phyloP scores from a whole-genome alignment of 768 basidiomycete genomes.

The Amanita jacksonii region DNA sequence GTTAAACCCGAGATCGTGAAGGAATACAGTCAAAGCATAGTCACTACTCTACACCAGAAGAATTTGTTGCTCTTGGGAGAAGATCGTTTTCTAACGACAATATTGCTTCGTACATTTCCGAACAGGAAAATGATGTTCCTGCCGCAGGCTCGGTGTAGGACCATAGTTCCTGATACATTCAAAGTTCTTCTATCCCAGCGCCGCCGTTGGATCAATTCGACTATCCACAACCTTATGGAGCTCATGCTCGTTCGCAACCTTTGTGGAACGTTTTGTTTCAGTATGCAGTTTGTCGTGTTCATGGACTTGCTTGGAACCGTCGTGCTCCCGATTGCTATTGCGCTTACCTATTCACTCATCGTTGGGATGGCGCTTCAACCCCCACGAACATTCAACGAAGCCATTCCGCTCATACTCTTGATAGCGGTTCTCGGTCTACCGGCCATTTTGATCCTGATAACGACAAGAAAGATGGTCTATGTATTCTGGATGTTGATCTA shows the following conservation, averaged over 20 bases:
- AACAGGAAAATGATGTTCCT: conserved; percentile 99
- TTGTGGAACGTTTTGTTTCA: conserved; percentile 99
- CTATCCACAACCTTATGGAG: conserved; percentile 99
- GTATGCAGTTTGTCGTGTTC: conserved; percentile 99
- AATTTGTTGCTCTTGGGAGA: conserved; percentile 93
- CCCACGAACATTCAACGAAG: conserved; percentile 79
- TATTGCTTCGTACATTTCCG: conserved; percentile 93
- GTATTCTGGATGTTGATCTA: conserved; percentile 98
- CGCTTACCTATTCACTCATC: conserved; percentile 82
- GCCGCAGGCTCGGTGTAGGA: conserved; percentile 90
- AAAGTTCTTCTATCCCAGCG: conserved; percentile 89
- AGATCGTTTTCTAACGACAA: conserved; percentile 97
- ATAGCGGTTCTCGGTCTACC: conserved; percentile 90
- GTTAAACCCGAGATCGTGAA: conserved; percentile 95
- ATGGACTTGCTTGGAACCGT: conserved; percentile 92
- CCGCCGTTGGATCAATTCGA: conserved; percentile 98
- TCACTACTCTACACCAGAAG: conserved; percentile 94
- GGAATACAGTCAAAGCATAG: conserved; percentile 92
- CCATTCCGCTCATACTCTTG: conserved; percentile 88
- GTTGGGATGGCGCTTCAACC: conserved; percentile 73
- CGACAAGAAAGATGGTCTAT: conserved; percentile 91
- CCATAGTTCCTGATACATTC: conserved; percentile 95
- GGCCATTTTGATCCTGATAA: conserved; percentile 84
- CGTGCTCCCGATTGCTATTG: conserved; percentile 90
- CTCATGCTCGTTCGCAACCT: conserved; percentile 93